phyloP scores from a whole-genome alignment of 2,329 filamentous ascomycete genomes.

The Colletotrichum sojae region DNA sequence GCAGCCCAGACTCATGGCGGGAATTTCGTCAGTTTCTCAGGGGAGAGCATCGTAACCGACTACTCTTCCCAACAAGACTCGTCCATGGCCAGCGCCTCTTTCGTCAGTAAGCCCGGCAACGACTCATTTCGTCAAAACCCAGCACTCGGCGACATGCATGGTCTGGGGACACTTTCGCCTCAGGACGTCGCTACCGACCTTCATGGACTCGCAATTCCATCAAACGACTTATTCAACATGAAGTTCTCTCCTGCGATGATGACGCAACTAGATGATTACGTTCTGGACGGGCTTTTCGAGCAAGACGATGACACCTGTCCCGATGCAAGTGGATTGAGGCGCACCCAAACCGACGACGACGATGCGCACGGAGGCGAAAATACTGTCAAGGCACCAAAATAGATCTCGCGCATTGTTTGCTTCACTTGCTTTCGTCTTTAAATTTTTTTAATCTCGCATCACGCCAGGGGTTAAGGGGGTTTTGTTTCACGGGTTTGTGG shows the following conservation, averaged over 20 bases:
- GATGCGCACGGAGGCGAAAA: neutral
- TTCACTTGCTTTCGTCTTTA: neutral
- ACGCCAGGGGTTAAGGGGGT: neutral
- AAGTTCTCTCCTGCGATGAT: conserved; percentile 13
- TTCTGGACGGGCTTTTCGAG: conserved; percentile 20
- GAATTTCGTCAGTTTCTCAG: conserved; percentile 13
- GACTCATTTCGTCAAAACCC: conserved; percentile 7
- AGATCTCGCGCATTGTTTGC: neutral
- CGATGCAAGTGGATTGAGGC: neutral
- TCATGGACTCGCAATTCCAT: neutral
- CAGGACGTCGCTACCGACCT: conserved; percentile 1
- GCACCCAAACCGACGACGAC: neutral
- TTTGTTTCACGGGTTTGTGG: neutral
- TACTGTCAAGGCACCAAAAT: neutral
- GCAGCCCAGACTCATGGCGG: neutral
- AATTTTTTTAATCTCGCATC: neutral
- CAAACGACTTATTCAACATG: conserved; percentile 14
- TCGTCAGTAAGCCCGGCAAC: neutral
- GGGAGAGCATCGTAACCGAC: conserved; percentile 1
- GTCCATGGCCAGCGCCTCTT: neutral
- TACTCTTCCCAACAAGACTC: neutral
- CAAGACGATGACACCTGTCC: neutral
- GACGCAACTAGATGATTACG: conserved; percentile 14
- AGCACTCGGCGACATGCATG: conserved; percentile 10
- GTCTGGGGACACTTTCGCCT: conserved; percentile 5